Evolutionary conservation across 2,329 filamentous ascomycete genomes (phyloP).

Genomic region (Alternaria triticina): DNA sequence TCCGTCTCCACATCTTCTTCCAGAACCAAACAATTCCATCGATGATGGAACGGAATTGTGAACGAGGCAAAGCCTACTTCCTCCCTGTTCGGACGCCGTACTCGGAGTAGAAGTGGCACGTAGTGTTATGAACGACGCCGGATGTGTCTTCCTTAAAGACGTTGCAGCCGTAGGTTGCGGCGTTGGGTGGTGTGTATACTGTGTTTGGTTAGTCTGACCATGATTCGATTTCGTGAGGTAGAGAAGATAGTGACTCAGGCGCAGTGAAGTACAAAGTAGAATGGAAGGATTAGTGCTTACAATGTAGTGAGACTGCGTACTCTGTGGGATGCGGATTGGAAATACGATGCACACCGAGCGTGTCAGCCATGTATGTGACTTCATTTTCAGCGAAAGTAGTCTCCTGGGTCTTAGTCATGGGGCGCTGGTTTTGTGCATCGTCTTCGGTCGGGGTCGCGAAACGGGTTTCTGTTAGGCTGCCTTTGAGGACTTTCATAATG

Average conservation of each 20-base stretch:
- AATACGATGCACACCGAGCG: conserved; percentile 84
- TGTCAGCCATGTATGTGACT: conserved; percentile 89
- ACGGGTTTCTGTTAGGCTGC: conserved; percentile 79
- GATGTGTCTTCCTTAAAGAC: conserved; percentile 82
- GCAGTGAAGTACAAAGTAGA: conserved; percentile 5
- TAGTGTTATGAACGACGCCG: conserved; percentile 30
- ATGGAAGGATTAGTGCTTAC: conserved; percentile 49
- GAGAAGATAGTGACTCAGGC: no score
- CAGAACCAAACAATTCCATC: background rate
- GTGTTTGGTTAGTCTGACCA: conserved; percentile 2
- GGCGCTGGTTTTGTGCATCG: conserved; percentile 55
- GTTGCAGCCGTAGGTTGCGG: conserved; percentile 79
- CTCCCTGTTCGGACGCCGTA: conserved; percentile 27
- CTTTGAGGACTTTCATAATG: conserved; percentile 86
- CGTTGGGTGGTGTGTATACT: conserved; percentile 89
- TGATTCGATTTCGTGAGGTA: background rate
- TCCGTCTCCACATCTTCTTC: background rate
- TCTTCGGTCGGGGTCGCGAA: conserved; percentile 72
- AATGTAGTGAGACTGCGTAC: conserved; percentile 83
- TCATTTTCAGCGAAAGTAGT: conserved; percentile 72
- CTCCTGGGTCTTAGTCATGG: conserved; percentile 70
- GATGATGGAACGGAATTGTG: background rate
- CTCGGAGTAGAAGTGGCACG: conserved; percentile 43
- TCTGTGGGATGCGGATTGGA: conserved; percentile 74
- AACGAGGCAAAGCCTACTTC: background rate